Conservation (phyloP, 2,329 filamentous ascomycete species). For the Diplodia mutila region DNA sequence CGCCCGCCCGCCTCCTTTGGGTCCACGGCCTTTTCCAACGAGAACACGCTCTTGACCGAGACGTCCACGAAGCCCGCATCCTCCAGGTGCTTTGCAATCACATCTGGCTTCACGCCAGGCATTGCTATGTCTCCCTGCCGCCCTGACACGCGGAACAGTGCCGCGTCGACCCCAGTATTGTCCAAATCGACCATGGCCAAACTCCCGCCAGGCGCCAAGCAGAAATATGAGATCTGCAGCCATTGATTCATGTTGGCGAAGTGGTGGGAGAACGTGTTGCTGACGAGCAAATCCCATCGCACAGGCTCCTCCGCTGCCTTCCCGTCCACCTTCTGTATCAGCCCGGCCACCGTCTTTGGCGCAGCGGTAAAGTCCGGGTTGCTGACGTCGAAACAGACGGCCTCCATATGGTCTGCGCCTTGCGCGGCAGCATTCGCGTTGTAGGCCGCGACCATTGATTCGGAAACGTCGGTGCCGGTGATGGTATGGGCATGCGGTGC, state of each 20-base stretch:
- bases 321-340: conserved; percentile 40
- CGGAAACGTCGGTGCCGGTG: conserved; percentile 58
- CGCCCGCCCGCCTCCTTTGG: conserved; percentile 50
- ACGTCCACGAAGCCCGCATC: conserved; percentile 57
- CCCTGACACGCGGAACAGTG: conserved; percentile 55
- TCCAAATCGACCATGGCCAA: conserved; percentile 62
- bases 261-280: conserved; percentile 61
- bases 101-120: conserved; percentile 53
- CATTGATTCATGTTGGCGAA: conserved; percentile 52
- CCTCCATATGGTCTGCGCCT: conserved; percentile 47
- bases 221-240: conserved; percentile 52
- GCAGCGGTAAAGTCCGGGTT: conserved; percentile 42
- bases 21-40: conserved; percentile 53
- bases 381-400: conserved; percentile 53
- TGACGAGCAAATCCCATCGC: conserved; percentile 57
- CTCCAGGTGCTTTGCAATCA: conserved; percentile 49
- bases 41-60: conserved; percentile 53
- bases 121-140: conserved; percentile 60
- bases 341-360: conserved; percentile 29
- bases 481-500: conserved; percentile 54
- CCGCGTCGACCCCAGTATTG: conserved; percentile 57
- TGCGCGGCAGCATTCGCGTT: conserved; percentile 46
- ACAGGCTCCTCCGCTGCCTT: background rate
- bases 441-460: conserved; percentile 60
- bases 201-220: conserved; percentile 53